These are phyloP conservation scores for Thelonectria blattea DNA, from an alignment of 2,329 filamentous ascomycete species.

Conservation along the genomic window DNA sequence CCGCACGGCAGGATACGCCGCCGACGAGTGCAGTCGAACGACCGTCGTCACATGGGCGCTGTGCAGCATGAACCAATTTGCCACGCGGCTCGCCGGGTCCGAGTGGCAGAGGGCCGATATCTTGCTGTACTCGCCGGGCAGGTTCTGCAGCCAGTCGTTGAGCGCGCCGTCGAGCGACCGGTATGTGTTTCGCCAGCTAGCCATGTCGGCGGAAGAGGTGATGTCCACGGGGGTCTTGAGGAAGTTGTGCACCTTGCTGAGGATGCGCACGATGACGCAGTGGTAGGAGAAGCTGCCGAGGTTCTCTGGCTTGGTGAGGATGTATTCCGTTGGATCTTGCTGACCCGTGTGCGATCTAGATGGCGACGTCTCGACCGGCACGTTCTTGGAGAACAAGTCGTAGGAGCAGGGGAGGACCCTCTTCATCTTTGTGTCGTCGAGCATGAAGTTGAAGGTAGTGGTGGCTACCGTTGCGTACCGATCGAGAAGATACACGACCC, in stretches of 20 bases:
- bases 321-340: slow-evolving; percentile 35
- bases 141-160: slow-evolving; percentile 49
- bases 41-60: slow-evolving; percentile 53
- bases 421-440: slow-evolving; percentile 48
- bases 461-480: slow-evolving; percentile 52
- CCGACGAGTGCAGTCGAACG: slow-evolving; percentile 51
- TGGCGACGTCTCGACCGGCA: slow-evolving; percentile 50
- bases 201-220: slow-evolving; percentile 46
- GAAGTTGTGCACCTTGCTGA: slow-evolving; percentile 52
- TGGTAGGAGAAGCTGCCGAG: slow-evolving; percentile 54
- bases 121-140: slow-evolving; percentile 53
- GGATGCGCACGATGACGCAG: slow-evolving; percentile 51
- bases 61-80: slow-evolving; percentile 55
- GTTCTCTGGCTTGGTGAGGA: slow-evolving; percentile 49
- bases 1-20: slow-evolving; percentile 49
- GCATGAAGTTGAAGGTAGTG: slow-evolving; percentile 49
- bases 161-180: slow-evolving; percentile 47
- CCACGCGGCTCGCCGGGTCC: slow-evolving; percentile 51
- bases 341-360: slow-evolving; percentile 36
- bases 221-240: slow-evolving; percentile 49
- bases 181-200: slow-evolving; percentile 50
- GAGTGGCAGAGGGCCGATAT: slow-evolving; percentile 53
- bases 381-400: slow-evolving; percentile 51
- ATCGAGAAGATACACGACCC: slow-evolving; percentile 54
- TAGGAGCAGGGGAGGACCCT: slow-evolving; percentile 51